Evolutionary conservation across 345 rosid genomes (phyloP).

Genomic region (Conringia planisiliqua): DNA sequence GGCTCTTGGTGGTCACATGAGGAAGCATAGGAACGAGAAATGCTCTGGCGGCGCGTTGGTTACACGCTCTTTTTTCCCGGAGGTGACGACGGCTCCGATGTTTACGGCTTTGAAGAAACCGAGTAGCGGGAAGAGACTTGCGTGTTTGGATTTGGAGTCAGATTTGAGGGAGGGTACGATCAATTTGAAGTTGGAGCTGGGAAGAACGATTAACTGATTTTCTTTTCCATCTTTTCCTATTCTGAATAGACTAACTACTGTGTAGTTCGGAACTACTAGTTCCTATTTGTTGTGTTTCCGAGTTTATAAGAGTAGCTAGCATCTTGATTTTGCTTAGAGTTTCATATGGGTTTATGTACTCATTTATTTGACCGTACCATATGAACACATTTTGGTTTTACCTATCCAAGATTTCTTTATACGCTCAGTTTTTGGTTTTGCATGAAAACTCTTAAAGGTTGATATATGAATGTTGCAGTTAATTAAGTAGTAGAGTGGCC

Average conservation of each 20-base stretch:
- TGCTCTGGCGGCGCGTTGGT: not conserved
- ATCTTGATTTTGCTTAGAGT: not conserved
- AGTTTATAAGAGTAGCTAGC: not conserved
- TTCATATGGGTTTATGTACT: not conserved
- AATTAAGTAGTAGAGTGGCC: not conserved
- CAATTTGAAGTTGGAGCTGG: conserved; percentile 32
- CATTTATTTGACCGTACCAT: not conserved
- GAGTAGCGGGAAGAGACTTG: conserved; percentile 17
- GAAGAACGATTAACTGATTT: not conserved
- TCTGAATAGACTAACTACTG: not conserved
- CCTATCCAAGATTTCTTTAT: not conserved
- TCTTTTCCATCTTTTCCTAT: not conserved
- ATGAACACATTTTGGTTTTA: not conserved
- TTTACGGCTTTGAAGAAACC: conserved; percentile 41
- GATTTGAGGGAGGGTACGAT: not conserved
- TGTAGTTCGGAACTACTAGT: too few relatives aligned
- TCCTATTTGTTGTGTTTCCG: not conserved
- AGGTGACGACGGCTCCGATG: conserved; percentile 14
- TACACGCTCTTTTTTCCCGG: conserved; percentile 32
- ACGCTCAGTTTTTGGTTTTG: not conserved
- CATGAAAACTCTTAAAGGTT: not conserved
- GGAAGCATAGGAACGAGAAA: conserved; percentile 48
- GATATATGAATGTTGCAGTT: not conserved
- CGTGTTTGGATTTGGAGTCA: conserved; percentile 12
- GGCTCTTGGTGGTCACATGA: conserved; percentile 86